Evolutionary conservation across 805 yeast species (phyloP).

Genomic region (Yueomyces sp.): DNA sequence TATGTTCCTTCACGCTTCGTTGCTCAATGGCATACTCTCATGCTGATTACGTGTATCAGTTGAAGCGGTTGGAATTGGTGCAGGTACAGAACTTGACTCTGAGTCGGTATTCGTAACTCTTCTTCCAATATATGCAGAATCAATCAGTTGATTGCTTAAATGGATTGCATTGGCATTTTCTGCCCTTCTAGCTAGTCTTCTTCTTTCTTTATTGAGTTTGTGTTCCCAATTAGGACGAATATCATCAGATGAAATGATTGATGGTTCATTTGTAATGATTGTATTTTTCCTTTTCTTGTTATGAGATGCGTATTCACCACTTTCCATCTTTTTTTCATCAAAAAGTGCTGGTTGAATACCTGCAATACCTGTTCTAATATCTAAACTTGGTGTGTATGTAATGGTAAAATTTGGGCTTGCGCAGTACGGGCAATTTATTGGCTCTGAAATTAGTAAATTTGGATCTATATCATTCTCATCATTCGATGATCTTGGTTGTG

Average conservation of each 20-base stretch:
- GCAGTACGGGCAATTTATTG: constrained; percentile 88
- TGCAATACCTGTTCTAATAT: constrained; percentile 41
- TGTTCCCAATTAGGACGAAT: constrained; percentile 91
- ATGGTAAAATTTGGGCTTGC: constrained; percentile 80
- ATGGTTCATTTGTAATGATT: not conserved
- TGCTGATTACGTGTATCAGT: too few species aligned
- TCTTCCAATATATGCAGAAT: constrained; percentile 7
- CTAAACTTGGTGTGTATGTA: constrained; percentile 49
- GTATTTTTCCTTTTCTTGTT: not conserved
- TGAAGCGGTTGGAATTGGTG: not conserved
- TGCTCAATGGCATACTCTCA: too few species aligned
- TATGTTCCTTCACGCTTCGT: too few species aligned
- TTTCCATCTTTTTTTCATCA: not conserved
- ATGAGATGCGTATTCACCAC: not conserved
- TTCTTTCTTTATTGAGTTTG: constrained; percentile 56
- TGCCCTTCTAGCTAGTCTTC: constrained; percentile 68
- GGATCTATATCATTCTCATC: constrained; percentile 30
- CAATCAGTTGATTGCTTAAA: constrained; percentile 62
- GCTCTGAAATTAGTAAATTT: constrained; percentile 64
- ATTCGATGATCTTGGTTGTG: not conserved
- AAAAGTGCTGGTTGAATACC: constrained; percentile 36
- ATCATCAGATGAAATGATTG: constrained; percentile 55
- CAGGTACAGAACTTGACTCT: not conserved
- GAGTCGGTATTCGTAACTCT: not conserved
- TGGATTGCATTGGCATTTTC: constrained; percentile 94